phyloP scores from a whole-genome alignment of 1,284 basidiomycete genomes.

The Ustilago vetiveriae region DNA sequence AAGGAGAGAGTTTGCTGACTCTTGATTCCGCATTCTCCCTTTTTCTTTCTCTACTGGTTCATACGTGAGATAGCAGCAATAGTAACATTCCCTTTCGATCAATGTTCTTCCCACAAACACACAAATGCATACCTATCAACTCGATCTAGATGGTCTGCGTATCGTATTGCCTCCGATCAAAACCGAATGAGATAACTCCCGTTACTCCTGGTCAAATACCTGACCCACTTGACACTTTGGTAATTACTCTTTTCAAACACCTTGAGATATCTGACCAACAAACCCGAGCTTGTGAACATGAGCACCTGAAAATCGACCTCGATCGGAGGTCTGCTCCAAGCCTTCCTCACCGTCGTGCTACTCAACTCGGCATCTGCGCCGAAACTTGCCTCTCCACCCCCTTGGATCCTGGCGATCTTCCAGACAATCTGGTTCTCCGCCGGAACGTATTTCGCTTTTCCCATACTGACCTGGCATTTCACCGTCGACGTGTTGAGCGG shows the following conservation, averaged over 20 bases:
- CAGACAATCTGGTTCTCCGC: constrained; percentile 94
- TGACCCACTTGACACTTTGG: constrained; percentile 70
- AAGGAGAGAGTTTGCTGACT: background rate
- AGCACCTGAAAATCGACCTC: constrained; percentile 97
- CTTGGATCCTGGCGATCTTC: constrained; percentile 96
- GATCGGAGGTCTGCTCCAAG: constrained; percentile 97
- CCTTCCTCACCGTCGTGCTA: constrained; percentile 82
- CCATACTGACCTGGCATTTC: constrained; percentile 86
- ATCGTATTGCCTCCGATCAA: no score
- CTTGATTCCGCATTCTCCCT: no score
- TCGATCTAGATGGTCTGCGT: no score
- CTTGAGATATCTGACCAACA: constrained; percentile 96
- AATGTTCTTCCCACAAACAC: no score
- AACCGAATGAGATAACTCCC: constrained; percentile 60
- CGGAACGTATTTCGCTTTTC: constrained; percentile 97
- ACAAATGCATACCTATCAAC: no score
- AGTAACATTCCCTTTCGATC: no score
- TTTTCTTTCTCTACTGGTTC: no score
- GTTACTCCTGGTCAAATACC: constrained; percentile 57
- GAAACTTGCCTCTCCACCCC: constrained; percentile 87
- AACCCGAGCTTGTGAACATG: constrained; percentile 96
- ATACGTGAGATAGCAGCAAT: no score
- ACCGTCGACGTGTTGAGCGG: constrained; percentile 92
- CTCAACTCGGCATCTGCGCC: constrained; percentile 82
- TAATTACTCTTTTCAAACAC: constrained; percentile 97